Percentiles rank a stretch among this genome's conserved stretches.
Evolutionary conservation across 2,329 filamentous ascomycete species (phyloP).

Genomic region (Aspergillus ochraceus): DNA sequence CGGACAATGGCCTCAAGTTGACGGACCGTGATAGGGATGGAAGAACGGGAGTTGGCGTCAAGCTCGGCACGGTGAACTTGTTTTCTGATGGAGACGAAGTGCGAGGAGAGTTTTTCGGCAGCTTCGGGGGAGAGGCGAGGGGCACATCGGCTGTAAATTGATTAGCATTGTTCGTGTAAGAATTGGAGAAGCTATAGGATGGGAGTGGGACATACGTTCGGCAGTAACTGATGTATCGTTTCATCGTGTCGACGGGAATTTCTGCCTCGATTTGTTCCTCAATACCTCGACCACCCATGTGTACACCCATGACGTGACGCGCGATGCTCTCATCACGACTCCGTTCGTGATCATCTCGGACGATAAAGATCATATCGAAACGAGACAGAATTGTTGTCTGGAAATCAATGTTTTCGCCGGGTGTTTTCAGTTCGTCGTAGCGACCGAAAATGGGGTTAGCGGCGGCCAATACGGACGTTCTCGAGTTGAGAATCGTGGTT

Average conservation of each 20-base stretch:
- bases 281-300: slow-evolving; percentile 83
- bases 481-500: slow-evolving; percentile 93
- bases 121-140: slow-evolving; percentile 87
- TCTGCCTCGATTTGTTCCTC: slow-evolving; percentile 85
- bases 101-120: slow-evolving; percentile 91
- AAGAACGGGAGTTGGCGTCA: slow-evolving; percentile 84
- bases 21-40: slow-evolving; percentile 95
- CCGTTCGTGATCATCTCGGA: slow-evolving; percentile 89
- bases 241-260: slow-evolving; percentile 94
- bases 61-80: slow-evolving; percentile 91
- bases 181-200: neutral
- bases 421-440: slow-evolving; percentile 96
- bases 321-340: slow-evolving; percentile 90
- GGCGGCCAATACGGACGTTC: slow-evolving; percentile 91
- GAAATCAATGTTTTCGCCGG: slow-evolving; percentile 98
- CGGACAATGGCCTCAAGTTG: slow-evolving; percentile 96
- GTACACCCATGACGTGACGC: slow-evolving; percentile 94
- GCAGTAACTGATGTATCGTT: slow-evolving; percentile 95
- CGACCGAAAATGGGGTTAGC: slow-evolving; percentile 97
- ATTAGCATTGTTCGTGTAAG: slow-evolving; percentile 15
- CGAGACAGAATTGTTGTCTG: slow-evolving; percentile 96
- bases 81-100: slow-evolving; percentile 93
- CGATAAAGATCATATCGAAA: slow-evolving; percentile 99
- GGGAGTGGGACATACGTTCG: slow-evolving; percentile 67
- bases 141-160: slow-evolving; percentile 70